Percentiles rank a stretch among this genome's conserved stretches.
These are phyloP conservation scores for Suhomyces canberraensis DNA, from an alignment of 805 yeast genomes.

Conservation along the genomic window DNA sequence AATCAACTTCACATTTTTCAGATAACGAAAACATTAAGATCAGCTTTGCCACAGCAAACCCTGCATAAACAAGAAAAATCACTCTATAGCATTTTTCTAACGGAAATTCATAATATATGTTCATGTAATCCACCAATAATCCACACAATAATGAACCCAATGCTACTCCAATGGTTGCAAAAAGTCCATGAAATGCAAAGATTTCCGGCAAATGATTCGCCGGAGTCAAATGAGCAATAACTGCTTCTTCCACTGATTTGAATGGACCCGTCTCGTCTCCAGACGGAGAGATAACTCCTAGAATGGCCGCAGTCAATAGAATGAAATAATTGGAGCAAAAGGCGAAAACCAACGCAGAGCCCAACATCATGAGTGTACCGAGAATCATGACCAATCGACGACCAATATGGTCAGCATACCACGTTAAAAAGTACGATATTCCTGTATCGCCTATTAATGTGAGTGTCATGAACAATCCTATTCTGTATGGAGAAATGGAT, in stretches of 20 bases:
- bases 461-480: slow-evolving; percentile 79
- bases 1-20: slow-evolving; percentile 46
- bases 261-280: slow-evolving; percentile 93
- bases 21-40: slow-evolving; percentile 49
- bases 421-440: slow-evolving; percentile 67
- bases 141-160: slow-evolving; percentile 70
- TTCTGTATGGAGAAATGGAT: slow-evolving; percentile 50
- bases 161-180: slow-evolving; percentile 72
- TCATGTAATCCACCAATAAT: slow-evolving; percentile 46
- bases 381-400: slow-evolving; percentile 58
- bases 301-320: slow-evolving; percentile 65
- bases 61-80: slow-evolving; percentile 55
- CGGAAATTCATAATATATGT: slow-evolving; percentile 27
- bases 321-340: slow-evolving; percentile 49
- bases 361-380: slow-evolving; percentile 67
- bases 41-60: slow-evolving; percentile 52
- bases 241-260: slow-evolving; percentile 79
- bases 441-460: slow-evolving; percentile 77
- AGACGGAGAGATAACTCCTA: slow-evolving; percentile 85
- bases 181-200: slow-evolving; percentile 69
- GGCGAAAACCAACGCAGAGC: slow-evolving; percentile 67
- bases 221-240: slow-evolving; percentile 75
- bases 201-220: slow-evolving; percentile 62
- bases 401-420: slow-evolving; percentile 74
- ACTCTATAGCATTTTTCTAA: slow-evolving; percentile 48